Evolutionary conservation across 75 land plant species (phyloP).

Genomic region (Cryptomeria japonica): DNA sequence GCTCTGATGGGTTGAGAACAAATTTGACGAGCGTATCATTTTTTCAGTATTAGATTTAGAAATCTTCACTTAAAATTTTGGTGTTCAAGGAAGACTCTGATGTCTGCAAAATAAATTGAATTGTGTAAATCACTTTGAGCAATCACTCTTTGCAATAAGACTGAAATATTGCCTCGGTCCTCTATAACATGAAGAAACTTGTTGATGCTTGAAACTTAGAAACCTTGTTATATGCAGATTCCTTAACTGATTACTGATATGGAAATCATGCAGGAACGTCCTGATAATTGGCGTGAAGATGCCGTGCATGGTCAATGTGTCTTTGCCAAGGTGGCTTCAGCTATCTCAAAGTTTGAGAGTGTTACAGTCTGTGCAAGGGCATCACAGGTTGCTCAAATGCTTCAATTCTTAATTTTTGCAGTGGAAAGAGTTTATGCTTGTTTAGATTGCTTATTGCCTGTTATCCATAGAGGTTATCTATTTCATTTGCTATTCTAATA

Average conservation of each 20-base stretch:
- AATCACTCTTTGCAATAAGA: not conserved
- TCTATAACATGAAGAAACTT: not conserved
- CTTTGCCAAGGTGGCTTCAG: constrained; percentile 77
- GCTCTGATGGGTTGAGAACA: not conserved
- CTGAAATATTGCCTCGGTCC: not conserved
- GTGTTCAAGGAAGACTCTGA: not conserved
- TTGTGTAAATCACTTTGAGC: not conserved
- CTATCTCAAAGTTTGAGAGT: constrained; percentile 84
- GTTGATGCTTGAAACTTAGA: constrained; percentile 1
- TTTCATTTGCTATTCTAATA: not conserved
- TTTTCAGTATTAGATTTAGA: not conserved
- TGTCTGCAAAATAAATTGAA: not conserved
- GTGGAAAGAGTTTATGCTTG: not conserved
- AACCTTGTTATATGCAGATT: constrained; percentile 4
- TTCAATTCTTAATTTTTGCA: not conserved
- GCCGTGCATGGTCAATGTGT: constrained; percentile 66
- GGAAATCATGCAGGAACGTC: constrained; percentile 62
- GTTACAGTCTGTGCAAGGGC: constrained; percentile 91
- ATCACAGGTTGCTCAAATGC: constrained; percentile 51
- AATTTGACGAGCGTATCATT: not conserved
- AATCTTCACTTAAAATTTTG: not conserved
- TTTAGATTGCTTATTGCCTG: not conserved
- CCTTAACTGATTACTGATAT: not conserved
- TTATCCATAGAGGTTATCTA: constrained; percentile 3
- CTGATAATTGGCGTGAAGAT: constrained; percentile 91